Conservation (phyloP, 2,329 filamentous ascomycete genomes). For the Cadophora sp. region DNA sequence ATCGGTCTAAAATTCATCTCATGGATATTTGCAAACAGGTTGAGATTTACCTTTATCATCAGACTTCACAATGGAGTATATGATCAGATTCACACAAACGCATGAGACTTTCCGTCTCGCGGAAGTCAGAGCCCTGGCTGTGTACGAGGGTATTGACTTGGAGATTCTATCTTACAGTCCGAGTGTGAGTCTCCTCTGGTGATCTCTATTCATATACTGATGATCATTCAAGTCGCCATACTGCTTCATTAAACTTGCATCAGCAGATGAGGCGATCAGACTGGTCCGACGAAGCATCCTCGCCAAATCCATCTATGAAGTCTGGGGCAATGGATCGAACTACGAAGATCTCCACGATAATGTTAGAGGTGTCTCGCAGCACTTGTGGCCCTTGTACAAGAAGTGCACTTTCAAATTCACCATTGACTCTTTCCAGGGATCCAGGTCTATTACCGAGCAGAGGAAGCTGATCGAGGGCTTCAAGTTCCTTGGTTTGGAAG, state of each 20-base stretch:
- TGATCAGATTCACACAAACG: conserved; percentile 87
- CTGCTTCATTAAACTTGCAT: conserved; percentile 75
- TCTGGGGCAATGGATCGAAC: conserved; percentile 79
- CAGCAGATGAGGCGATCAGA: conserved; percentile 66
- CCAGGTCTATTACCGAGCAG: conserved; percentile 68
- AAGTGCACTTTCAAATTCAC: conserved; percentile 79
- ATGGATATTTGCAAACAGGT: neutral
- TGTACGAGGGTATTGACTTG: conserved; percentile 69
- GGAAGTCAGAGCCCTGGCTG: conserved; percentile 82
- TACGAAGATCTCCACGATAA: conserved; percentile 73
- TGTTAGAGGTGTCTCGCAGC: conserved; percentile 63
- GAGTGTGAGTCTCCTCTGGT: conserved; percentile 62
- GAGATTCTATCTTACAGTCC: conserved; percentile 77
- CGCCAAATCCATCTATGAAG: conserved; percentile 82
- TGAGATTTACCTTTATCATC: neutral
- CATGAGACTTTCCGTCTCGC: conserved; percentile 91
- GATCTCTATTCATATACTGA: conserved; percentile 31
- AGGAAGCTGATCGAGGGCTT: conserved; percentile 84
- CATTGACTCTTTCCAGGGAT: conserved; percentile 82
- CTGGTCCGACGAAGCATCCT: conserved; percentile 82
- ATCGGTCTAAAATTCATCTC: neutral
- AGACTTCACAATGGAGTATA: conserved; percentile 67
- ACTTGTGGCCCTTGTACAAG: conserved; percentile 72
- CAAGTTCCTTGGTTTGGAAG: conserved; percentile 76
- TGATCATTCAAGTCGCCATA: conserved; percentile 74